These are phyloP conservation scores for Ustilaginoidea virens DNA, from an alignment of 2,329 filamentous ascomycete species.

Conservation along the genomic window DNA sequence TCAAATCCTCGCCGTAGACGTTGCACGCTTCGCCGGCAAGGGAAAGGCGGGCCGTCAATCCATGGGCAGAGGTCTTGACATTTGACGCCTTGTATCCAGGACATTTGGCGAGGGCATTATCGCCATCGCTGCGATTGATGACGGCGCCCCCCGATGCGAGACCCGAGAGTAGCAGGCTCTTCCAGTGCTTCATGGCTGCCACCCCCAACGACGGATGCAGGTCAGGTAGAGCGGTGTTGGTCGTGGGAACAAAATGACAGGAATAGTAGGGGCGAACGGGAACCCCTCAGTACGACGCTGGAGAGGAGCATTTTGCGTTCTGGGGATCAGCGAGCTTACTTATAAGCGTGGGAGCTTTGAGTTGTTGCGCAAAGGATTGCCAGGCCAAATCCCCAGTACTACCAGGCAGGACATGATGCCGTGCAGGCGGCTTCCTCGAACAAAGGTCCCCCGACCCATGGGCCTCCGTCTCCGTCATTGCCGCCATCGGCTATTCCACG, in stretches of 20 bases:
- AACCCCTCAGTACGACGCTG: too few relatives aligned
- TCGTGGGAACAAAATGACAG: too few relatives aligned
- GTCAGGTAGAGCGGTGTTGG: conserved; percentile 1
- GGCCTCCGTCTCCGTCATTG: too few relatives aligned
- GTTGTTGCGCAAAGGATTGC: too few relatives aligned
- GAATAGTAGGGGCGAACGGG: neutral
- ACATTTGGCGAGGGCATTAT: conserved; percentile 21
- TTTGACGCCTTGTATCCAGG: conserved; percentile 53
- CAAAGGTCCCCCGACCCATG: too few relatives aligned
- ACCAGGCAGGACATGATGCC: too few relatives aligned
- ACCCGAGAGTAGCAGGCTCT: conserved; percentile 7
- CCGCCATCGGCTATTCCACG: neutral
- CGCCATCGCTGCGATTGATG: conserved; percentile 1
- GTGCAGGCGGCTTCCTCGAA: too few relatives aligned
- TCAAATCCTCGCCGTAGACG: conserved; percentile 41
- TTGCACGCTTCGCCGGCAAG: conserved; percentile 59
- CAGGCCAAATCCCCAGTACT: too few relatives aligned
- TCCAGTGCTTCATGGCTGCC: conserved; percentile 8
- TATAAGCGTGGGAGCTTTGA: too few relatives aligned
- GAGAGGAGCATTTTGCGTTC: too few relatives aligned
- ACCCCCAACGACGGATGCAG: neutral
- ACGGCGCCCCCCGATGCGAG: conserved; percentile 8
- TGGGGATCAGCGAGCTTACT: too few relatives aligned
- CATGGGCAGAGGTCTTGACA: conserved; percentile 31
- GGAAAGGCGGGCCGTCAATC: conserved; percentile 51